Evolutionary conservation across 2,329 filamentous ascomycete genomes (phyloP), one percentile per base, ranked within the genome.

Genomic region (Pseudogymnoascus sp.): DNA sequence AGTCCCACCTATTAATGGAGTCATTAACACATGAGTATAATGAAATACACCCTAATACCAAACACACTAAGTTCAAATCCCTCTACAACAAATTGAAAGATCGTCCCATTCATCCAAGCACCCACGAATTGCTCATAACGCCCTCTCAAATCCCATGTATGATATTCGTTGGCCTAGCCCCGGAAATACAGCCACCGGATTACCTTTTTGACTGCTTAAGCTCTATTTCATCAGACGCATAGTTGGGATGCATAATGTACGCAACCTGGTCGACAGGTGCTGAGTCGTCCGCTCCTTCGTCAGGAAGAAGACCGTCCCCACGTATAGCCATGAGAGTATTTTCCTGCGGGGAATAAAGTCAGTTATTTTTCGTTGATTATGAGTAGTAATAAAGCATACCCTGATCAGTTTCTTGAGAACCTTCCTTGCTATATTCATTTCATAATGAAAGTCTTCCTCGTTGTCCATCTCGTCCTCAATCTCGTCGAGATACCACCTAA

Each of bases 361-460:
- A 57, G 50, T 6, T 6, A 86, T 74, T 17, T 85, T 82, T 69
- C 84, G 83, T 70, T 87, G 85, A 83, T 83, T 65, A 63, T 31
- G 4, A 42, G 31, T 26, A 26, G 15, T 38, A 53, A n/a, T 60
- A 50, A 53, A 67, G 78, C 85, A 72, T 80, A 95, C 92, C 87
- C 95, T 97, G 73, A 97, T 89, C 88, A 97, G 96, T 76, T 91
- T 88, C 82, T 90, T 96, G 69, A 99, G 78, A 62, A 99, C 93
- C 83, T 96, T 95, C 73, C 80, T 84, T 13, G 87, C 88, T 63
- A 96, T 77, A 2, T 80, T 80, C 73, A 85, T 83, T 77, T 97
- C 92, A 15, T 78, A 80, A 73, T 93, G 83, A 71, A 96, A 82
- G 69, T 93, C 91, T 63, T 96, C 91, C 75, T 96, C 88, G 44